Conservation (phyloP, 2,329 filamentous ascomycete species). For the Aspergillus tamarii region DNA sequence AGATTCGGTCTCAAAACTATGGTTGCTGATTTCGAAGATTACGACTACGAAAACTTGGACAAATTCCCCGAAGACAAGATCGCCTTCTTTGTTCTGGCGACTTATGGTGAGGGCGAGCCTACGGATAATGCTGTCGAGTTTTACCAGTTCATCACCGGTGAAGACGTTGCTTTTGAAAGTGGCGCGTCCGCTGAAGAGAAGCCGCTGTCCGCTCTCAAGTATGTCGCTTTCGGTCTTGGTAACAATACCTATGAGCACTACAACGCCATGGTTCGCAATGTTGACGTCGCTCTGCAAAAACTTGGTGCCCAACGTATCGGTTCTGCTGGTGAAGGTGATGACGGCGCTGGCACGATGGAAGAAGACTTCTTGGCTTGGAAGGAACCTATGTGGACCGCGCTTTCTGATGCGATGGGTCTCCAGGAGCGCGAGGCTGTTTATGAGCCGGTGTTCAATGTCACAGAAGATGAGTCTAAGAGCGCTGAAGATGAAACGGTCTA, state of each 20-base stretch:
- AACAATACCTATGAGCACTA: slow-evolving; percentile 99
- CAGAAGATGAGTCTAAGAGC: slow-evolving; percentile 73
- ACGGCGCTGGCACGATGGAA: slow-evolving; percentile 98
- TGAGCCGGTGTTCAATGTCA: slow-evolving; percentile 86
- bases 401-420: slow-evolving; percentile 80
- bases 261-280: slow-evolving; percentile 95
- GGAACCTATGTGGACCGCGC: slow-evolving; percentile 94
- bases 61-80: slow-evolving; percentile 86
- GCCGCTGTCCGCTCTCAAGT: slow-evolving; percentile 81
- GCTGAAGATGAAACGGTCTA: slow-evolving; percentile 82
- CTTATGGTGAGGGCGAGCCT: slow-evolving; percentile 96
- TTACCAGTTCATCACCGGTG: slow-evolving; percentile 89
- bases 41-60: slow-evolving; percentile 94
- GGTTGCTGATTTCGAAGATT: slow-evolving; percentile 97
- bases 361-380: slow-evolving; percentile 99
- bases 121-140: slow-evolving; percentile 99
- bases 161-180: slow-evolving; percentile 80
- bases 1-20: slow-evolving; percentile 96
- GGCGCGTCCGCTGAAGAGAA: slow-evolving; percentile 64
- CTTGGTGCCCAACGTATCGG: slow-evolving; percentile 85
- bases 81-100: slow-evolving; percentile 92
- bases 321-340: slow-evolving; percentile 89
- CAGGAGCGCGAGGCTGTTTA: slow-evolving; percentile 97
- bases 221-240: slow-evolving; percentile 91
- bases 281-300: slow-evolving; percentile 78